Conservation (phyloP, 768 basidiomycete species). For the Leucocoprinus birnbaumii region DNA sequence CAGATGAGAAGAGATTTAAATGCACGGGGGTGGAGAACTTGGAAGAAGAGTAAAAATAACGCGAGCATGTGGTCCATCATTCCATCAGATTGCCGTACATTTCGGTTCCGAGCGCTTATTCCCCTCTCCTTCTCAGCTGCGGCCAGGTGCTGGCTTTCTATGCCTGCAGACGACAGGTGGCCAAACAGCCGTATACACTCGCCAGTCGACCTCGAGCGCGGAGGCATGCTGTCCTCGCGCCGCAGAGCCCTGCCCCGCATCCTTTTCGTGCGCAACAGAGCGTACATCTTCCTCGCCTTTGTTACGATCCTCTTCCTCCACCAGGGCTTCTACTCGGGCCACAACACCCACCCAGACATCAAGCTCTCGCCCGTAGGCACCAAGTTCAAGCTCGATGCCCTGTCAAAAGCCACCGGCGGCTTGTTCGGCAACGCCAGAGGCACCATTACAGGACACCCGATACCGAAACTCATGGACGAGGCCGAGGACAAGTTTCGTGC, state of each 20-base stretch:
- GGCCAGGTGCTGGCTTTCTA: too few species aligned
- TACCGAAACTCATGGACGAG: constrained; percentile 77
- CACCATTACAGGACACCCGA: constrained; percentile 59
- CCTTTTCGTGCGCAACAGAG: constrained; percentile 17
- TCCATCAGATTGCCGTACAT: not conserved
- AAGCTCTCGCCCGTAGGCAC: constrained; percentile 15
- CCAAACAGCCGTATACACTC: constrained; percentile 7
- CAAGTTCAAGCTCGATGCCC: constrained; percentile 19
- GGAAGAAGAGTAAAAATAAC: not conserved
- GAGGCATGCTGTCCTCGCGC: not conserved
- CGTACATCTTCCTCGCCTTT: constrained; percentile 38
- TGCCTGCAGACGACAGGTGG: not conserved
- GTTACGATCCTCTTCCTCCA: constrained; percentile 48
- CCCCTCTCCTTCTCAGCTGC: too few species aligned
- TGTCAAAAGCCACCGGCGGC: constrained; percentile 15
- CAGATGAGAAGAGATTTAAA: not conserved
- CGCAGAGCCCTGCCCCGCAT: not conserved
- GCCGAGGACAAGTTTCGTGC: constrained; percentile 73
- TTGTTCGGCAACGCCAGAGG: constrained; percentile 18
- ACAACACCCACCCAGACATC: constrained; percentile 20
- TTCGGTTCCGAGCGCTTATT: not conserved
- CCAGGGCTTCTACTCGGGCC: constrained; percentile 43
- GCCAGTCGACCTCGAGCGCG: not conserved
- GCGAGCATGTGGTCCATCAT: not conserved
- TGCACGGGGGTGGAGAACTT: not conserved